Percentiles rank a stretch among this genome's conserved stretches.
phyloP scores from a whole-genome alignment of 306 rosid species.

The Carpinus viminea region DNA sequence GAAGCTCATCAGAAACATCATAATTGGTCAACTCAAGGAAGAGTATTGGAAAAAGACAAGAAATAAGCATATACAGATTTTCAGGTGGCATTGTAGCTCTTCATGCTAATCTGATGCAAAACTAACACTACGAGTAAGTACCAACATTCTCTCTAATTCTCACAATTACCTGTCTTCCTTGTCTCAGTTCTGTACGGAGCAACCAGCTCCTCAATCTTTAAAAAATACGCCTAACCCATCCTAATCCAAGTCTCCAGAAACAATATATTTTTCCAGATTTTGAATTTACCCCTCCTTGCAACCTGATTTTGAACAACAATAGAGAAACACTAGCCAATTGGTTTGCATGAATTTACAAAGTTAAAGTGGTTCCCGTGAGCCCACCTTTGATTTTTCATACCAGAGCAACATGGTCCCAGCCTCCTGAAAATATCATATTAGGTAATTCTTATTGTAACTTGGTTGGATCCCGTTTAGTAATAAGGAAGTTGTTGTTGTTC shows the following conservation, averaged over 20 bases:
- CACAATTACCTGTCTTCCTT: not conserved
- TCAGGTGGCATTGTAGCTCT: not conserved
- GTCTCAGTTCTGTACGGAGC: not conserved
- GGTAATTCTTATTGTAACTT: not conserved
- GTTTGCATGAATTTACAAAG: slow-evolving; percentile 14
- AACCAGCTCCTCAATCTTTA: not conserved
- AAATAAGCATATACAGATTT: not conserved
- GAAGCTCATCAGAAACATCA: not conserved
- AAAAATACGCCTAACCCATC: slow-evolving; percentile 4
- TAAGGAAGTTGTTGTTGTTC: not conserved
- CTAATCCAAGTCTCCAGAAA: slow-evolving; percentile 7
- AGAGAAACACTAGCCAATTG: not conserved
- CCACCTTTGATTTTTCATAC: not conserved
- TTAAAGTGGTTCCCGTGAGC: not conserved
- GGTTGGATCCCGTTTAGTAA: not conserved
- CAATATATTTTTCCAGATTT: slow-evolving; percentile 8
- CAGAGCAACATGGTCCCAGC: not conserved
- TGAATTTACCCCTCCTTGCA: not conserved
- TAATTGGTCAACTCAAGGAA: not conserved
- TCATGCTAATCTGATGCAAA: not conserved
- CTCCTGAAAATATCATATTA: not conserved
- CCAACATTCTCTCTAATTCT: not conserved
- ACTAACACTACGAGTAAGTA: not conserved
- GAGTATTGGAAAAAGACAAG: not conserved
- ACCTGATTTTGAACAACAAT: slow-evolving; percentile 4